phyloP scores from a whole-genome alignment of 148 eudicot genomes.

The Nepenthes gracilis region DNA sequence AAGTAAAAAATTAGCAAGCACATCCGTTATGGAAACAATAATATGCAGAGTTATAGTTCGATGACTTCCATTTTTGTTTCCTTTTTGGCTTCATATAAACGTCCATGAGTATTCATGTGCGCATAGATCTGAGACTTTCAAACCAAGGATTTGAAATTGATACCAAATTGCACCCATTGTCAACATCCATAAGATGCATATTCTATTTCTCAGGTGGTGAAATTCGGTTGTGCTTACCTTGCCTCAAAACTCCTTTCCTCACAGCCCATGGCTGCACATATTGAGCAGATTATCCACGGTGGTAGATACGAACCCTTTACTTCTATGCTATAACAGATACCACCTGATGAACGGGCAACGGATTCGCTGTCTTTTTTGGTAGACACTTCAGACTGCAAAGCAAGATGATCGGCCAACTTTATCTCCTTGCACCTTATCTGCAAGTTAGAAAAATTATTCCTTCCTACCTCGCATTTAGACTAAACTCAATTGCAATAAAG shows the following conservation, averaged over 20 bases:
- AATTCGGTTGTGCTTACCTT: conserved; percentile 30
- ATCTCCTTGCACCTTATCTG: conserved; percentile 86
- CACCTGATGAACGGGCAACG: conserved; percentile 29
- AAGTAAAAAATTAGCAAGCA: too few relatives aligned
- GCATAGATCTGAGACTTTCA: too few relatives aligned
- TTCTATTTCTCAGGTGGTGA: too few relatives aligned
- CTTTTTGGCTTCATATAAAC: too few relatives aligned
- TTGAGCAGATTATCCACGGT: conserved; percentile 57
- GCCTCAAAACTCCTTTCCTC: conserved; percentile 60
- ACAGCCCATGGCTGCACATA: conserved; percentile 48
- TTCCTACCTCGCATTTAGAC: neutral
- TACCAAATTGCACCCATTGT: too few relatives aligned
- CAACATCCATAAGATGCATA: too few relatives aligned
- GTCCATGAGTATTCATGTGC: too few relatives aligned
- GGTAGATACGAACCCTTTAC: conserved; percentile 72
- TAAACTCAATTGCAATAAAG: too few relatives aligned
- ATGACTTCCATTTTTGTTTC: too few relatives aligned
- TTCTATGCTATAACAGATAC: conserved; percentile 66
- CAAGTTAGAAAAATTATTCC: conserved; percentile 4
- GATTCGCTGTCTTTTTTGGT: conserved; percentile 22
- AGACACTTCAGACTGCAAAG: conserved; percentile 21
- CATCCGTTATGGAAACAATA: too few relatives aligned
- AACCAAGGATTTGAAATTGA: too few relatives aligned
- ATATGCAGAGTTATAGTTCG: too few relatives aligned
- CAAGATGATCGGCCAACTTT: conserved; percentile 33